Evolutionary conservation across 2,329 filamentous ascomycete species (phyloP), one percentile per base, ranked within the genome.

Genomic region (Diatrype stigma): DNA sequence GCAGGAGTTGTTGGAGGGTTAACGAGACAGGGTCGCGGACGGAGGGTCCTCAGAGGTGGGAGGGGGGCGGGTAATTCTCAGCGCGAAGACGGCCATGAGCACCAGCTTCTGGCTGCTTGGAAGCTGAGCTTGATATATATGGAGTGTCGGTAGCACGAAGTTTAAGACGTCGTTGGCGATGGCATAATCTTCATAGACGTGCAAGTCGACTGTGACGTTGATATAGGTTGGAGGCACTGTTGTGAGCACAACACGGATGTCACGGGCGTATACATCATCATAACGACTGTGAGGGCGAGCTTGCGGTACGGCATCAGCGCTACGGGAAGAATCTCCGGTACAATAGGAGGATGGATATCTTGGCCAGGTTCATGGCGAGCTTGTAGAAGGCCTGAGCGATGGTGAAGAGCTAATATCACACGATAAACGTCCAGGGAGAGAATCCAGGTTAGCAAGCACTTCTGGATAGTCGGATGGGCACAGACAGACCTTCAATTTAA

Each of bases 271-370:
- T 75, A 81, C n/a, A 66, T 61, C 11, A 71, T 19, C 16, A 81
- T 69, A 48, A 79, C 62, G 45, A 57, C 58, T 21, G 77, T 61
- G 35, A 79, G 61, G 16, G 65, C 50, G 51, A 70, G 52, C 72
- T 77, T 34, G 70, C 62, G 2, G 69, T 65, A 8, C 72, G 69
- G 56, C 81, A 80, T 63, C 68, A 73, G 44, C 53, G 66, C 45
- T 75, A 68, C 21, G 75, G 66, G 51, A 81, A 82, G 45, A 81
- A 78, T 23, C 77, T 75, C 21, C 78, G 74, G 56, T 81, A 82
- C 17, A 82, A 70, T 3, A 79, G 64, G 6, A 80, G 61, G 47
- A 80, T 77, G 2, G 78, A 80, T 2, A 72, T 63, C 56, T 82
- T 81, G 2, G 75, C 79, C 30, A 79, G 63, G 59, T 77, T 78